Base-by-base conservation (phyloP, 768 basidiomycete genomes). In the Pleurotus platypus region DNA sequence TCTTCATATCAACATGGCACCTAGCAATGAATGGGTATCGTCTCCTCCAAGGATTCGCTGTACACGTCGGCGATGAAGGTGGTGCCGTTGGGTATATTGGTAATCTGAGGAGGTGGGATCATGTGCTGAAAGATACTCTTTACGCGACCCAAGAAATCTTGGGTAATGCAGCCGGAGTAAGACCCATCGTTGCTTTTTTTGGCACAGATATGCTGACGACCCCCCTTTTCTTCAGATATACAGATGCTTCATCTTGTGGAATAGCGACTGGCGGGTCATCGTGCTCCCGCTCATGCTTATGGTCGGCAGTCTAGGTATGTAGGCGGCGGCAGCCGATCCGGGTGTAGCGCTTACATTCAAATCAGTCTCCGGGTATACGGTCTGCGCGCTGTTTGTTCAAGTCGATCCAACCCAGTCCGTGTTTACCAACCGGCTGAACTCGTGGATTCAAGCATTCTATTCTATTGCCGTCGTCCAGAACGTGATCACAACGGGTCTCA, bases 181-280 rank as follows among this genome's bases (percentile, higher is more conserved):
- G 20, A 2, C 11, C 11, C 4, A 40, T 8, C 37, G 16, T 20
- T 15, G 38, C 24, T 50, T 9, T 26, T 16, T 16, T 18, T 47
- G 4, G 16, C 40, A 56, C 6, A 22, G 12, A 47, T 4, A 3
- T 47, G 18, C n/a, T 45, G 35, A 20, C 30, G 8, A 30, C 30
- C 1, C 30, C 1, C 30, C 30, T 7, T 7, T 30, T 3, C 30
- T 7, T 35, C 2, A 66, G 65, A 64, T 66, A 2, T 66, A 66
- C 35, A 58, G 65, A 12, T 64, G 63, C 49, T 66, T 61, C 60
- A 57, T 63, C 4, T 46, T 64, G 5, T 66, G 65, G 65, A 54
- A 58, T 12, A 18, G 46, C 4, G 26, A 61, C n/a, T 62, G 46
- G 47, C 9, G 37, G 12, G 24, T 66, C 11, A 37, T 63, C n/a